A percentile compares a stretch with the other conserved stretches of the same genome.
These are phyloP conservation scores for Micractinium sp. DNA, from an alignment of 139 green algal species.

Conservation along the genomic window DNA sequence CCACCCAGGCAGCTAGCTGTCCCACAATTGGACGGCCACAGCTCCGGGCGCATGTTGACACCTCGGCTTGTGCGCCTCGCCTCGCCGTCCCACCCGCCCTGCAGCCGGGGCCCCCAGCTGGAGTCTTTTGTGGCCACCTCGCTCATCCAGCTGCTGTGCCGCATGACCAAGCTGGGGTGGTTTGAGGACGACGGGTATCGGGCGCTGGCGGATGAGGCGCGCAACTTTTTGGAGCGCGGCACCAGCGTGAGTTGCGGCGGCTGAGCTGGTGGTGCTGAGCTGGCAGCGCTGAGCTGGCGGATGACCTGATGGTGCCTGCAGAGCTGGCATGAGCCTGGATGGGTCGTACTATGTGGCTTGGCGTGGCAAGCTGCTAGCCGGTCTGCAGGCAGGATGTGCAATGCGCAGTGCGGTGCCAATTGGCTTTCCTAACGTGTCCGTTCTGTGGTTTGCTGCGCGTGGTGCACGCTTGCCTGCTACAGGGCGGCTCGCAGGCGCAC, in stretches of 20 bases:
- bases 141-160: conserved; percentile 89
- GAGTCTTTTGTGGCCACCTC: conserved; percentile 86
- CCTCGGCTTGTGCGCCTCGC: not conserved
- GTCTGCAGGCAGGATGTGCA: too few relatives aligned
- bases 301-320: too few relatives aligned
- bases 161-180: conserved; percentile 96
- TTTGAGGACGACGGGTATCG: conserved; percentile 88
- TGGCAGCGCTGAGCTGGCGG: too few relatives aligned
- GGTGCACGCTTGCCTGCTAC: not conserved
- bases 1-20: not conserved
- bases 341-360: too few relatives aligned
- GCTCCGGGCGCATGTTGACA: too few relatives aligned
- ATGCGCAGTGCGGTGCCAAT: too few relatives aligned
- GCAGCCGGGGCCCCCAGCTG: conserved; percentile 39
- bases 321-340: too few relatives aligned
- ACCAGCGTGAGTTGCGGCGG: conserved; percentile 21
- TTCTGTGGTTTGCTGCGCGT: not conserved
- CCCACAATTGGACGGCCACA: not conserved
- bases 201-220: conserved; percentile 88
- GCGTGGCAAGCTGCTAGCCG: too few relatives aligned
- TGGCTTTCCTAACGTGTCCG: not conserved
- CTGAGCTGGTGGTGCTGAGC: too few relatives aligned
- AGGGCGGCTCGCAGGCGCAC: conserved; percentile 57
- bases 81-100: not conserved
- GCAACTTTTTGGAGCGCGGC: conserved; percentile 68